Evolutionary conservation across 2,329 filamentous ascomycete species (phyloP).

Genomic region (Fusarium floridanum): DNA sequence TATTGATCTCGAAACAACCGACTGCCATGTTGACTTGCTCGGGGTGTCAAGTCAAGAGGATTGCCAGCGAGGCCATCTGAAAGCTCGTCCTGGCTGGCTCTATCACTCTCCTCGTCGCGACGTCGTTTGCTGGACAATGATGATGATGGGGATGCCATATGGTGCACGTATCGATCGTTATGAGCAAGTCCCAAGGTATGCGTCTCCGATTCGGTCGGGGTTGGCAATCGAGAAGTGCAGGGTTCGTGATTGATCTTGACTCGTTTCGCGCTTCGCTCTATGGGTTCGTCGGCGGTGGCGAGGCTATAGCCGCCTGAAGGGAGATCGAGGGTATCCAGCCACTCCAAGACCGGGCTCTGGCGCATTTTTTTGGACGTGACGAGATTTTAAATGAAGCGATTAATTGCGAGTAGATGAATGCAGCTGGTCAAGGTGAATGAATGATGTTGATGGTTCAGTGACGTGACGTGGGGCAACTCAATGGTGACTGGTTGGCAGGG

Average conservation of each 20-base stretch:
- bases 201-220: not conserved
- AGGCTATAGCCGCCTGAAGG: not conserved
- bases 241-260: not conserved
- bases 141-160: not conserved
- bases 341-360: not conserved
- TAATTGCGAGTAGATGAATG: not conserved
- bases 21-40: not conserved
- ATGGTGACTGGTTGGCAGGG: not conserved
- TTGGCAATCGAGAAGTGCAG: not conserved
- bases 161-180: not conserved
- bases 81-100: not conserved
- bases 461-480: not conserved
- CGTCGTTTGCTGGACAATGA: not conserved
- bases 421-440: not conserved
- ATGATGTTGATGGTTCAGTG: not conserved
- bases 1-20: not conserved
- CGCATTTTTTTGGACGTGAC: not conserved
- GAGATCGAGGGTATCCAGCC: not conserved
- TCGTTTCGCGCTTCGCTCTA: not conserved
- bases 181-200: not conserved
- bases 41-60: not conserved
- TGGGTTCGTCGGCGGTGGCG: not conserved
- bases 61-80: not conserved
- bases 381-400: not conserved
- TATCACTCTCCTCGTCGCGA: not conserved